Base-by-base conservation (phyloP, 768 basidiomycete genomes). In the Clitopilus passeckerianus region DNA sequence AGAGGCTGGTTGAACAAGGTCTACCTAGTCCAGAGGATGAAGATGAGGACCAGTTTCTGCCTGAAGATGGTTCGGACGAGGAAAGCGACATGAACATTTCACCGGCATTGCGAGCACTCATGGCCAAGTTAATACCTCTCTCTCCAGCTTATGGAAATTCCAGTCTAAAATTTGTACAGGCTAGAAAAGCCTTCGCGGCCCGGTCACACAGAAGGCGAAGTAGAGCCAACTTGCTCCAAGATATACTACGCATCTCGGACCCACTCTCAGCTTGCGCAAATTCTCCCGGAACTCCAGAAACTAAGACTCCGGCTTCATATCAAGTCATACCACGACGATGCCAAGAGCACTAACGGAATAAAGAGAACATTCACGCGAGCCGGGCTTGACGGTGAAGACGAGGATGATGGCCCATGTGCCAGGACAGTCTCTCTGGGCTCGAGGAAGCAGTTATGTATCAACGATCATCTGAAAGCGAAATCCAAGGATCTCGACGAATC, bases 221-320 rank as follows among this genome's bases (percentile, higher is more conserved):
- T 75, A 50, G 86, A 86, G 59, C 79, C 80, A 15, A 79, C 80
- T 4, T 90, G 89, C 67, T 89, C 85, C 35, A 91, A 93, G 78
- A 88, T 98, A 61, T 97, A 86, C 71, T 97, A 95, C 67, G 91
- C 95, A 0, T 98, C 97, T 0, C 81, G 96, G 33, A 99, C 96
- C 0, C 96, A 99, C 72, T 95, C 95, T 1, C 96, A 99, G 67
- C 83, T 99, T 3, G 80, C 94, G 1, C 96, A 99, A 70, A 80
- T 98, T 3, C 78, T 95, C 16, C 88, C 90, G 3, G 97, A 99
- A 68, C 77, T 98, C 9, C 80, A 76, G 41, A 89, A 85, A 65
- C 82, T 96, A n/a, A 78, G 78, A 61, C 70, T 95, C 5, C 61
- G 63, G 14, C 64, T 67, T 68, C 69, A 72, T 16, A 57, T 75